phyloP scores from a whole-genome alignment of 2,329 filamentous ascomycete species.

The Xylaria sp. region DNA sequence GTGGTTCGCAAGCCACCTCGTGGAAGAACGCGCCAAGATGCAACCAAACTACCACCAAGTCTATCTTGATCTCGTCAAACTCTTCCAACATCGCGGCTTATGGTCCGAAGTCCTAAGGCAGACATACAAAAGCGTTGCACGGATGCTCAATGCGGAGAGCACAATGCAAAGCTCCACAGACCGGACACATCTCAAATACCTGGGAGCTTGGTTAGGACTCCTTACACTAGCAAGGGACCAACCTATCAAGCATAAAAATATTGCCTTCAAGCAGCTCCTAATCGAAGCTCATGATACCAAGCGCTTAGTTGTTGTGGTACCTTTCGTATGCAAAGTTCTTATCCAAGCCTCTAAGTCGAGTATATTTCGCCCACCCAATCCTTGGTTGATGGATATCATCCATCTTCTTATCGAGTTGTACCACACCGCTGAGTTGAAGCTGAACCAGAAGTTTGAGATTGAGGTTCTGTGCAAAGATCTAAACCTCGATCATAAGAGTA shows the following conservation, averaged over 20 bases:
- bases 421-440: conserved; percentile 89
- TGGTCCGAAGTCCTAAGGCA: conserved; percentile 93
- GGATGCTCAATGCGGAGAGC: conserved; percentile 88
- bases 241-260: conserved; percentile 94
- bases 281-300: conserved; percentile 95
- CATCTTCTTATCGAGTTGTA: conserved; percentile 92
- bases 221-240: conserved; percentile 93
- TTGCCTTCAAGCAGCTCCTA: conserved; percentile 95
- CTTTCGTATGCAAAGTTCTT: conserved; percentile 96
- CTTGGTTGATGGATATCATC: conserved; percentile 97
- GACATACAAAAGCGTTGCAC: conserved; percentile 86
- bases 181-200: conserved; percentile 87
- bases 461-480: conserved; percentile 96
- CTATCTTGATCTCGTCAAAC: conserved; percentile 87
- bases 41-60: conserved; percentile 96
- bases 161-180: conserved; percentile 88
- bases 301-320: conserved; percentile 89
- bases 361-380: conserved; percentile 93
- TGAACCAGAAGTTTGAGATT: conserved; percentile 98
- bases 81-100: conserved; percentile 80
- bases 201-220: conserved; percentile 92
- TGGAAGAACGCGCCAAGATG: conserved; percentile 95
- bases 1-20: conserved; percentile 96
- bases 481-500: conserved; percentile 88
- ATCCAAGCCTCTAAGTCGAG: conserved; percentile 84